Evolutionary conservation across 345 rosid species (phyloP).

Genomic region (Populus nigra): DNA sequence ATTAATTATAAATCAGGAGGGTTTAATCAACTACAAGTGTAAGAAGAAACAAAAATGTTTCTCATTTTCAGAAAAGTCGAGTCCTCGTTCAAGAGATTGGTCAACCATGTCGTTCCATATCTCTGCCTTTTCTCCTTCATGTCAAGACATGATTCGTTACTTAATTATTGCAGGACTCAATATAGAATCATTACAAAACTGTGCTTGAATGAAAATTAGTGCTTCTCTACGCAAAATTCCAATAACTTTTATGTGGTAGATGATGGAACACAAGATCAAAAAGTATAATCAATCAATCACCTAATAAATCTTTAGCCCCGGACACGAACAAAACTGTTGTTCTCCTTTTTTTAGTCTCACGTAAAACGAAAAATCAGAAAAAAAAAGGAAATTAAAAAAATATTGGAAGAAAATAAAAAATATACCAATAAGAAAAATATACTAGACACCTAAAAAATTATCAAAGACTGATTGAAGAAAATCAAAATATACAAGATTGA

Average conservation of each 20-base stretch:
- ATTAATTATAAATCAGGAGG: background rate
- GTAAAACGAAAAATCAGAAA: too few relatives aligned
- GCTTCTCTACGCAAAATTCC: slow-evolving; percentile 15
- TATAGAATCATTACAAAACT: background rate
- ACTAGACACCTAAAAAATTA: too few relatives aligned
- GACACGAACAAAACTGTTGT: background rate
- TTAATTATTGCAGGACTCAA: background rate
- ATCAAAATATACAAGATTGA: too few relatives aligned
- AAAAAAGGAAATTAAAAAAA: too few relatives aligned
- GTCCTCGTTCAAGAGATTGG: background rate
- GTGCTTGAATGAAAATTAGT: background rate
- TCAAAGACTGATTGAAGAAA: too few relatives aligned
- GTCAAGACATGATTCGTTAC: background rate
- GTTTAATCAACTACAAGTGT: background rate
- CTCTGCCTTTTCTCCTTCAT: background rate
- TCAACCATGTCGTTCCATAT: background rate
- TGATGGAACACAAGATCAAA: background rate
- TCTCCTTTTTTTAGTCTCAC: too few relatives aligned
- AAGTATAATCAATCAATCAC: background rate
- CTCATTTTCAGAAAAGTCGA: background rate
- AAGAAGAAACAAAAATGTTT: background rate
- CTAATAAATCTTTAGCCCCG: background rate
- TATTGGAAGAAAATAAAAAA: too few relatives aligned
- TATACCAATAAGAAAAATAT: too few relatives aligned
- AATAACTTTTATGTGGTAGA: background rate